phyloP scores from a whole-genome alignment of 345 rosid genomes.

The Passiflora organensis region DNA sequence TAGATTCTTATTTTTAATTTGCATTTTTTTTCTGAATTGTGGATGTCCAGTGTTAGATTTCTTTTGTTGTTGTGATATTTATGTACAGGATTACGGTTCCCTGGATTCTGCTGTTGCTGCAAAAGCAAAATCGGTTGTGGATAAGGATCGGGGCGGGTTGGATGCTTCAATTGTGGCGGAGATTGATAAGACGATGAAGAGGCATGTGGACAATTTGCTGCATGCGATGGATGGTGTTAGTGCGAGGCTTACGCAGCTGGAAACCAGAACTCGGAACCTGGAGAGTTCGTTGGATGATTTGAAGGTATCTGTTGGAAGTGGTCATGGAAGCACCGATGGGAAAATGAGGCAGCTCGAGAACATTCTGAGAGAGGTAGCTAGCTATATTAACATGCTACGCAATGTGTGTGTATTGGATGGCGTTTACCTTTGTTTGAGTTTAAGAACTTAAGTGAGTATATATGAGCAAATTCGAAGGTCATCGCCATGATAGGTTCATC shows the following conservation, averaged over 20 bases:
- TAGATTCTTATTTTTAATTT: not conserved
- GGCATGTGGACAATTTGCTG: slow-evolving; percentile 58
- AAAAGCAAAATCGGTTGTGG: slow-evolving; percentile 29
- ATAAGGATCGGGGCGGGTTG: slow-evolving; percentile 41
- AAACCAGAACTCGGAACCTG: slow-evolving; percentile 58
- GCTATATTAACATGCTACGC: no score
- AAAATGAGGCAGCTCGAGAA: slow-evolving; percentile 81
- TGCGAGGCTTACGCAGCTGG: slow-evolving; percentile 75
- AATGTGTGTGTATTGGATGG: no score
- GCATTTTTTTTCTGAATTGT: not conserved
- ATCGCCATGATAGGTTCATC: no score
- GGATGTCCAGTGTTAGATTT: not conserved
- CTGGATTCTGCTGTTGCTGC: slow-evolving; percentile 61
- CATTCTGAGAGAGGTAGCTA: slow-evolving; percentile 71
- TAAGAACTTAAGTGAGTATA: no score
- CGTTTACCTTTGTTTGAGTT: no score
- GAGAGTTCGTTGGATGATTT: slow-evolving; percentile 80
- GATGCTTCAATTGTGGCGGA: slow-evolving; percentile 44
- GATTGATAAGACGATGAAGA: slow-evolving; percentile 71
- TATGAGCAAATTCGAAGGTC: no score
- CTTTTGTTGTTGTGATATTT: not conserved
- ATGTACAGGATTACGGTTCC: slow-evolving; percentile 55
- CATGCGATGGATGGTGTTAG: slow-evolving; percentile 67
- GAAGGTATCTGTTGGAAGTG: slow-evolving; percentile 68
- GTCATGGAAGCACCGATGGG: slow-evolving; percentile 74